These are phyloP conservation scores for Apium graveolens DNA, from an alignment of 129 eudicot genomes.

Conservation along the genomic window DNA sequence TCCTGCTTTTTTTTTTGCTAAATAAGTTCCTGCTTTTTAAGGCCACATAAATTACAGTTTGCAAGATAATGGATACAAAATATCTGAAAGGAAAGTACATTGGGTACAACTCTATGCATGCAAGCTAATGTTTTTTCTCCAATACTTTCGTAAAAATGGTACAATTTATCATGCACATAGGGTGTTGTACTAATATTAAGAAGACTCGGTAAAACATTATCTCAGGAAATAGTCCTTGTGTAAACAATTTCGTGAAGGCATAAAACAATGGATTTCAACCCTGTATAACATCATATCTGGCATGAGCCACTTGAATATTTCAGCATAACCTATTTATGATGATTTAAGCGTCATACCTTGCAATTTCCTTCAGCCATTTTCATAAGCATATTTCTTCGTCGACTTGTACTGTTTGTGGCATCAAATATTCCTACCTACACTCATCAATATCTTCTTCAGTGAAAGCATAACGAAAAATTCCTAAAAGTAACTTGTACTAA, in stretches of 20 bases:
- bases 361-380: conserved; percentile 98
- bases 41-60: not conserved
- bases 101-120: too few relatives aligned
- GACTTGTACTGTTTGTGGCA: conserved; percentile 89
- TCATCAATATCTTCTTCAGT: conserved; percentile 13
- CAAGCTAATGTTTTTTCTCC: not conserved
- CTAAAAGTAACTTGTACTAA: conserved; percentile 7
- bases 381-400: conserved; percentile 96
- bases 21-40: not conserved
- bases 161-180: not conserved
- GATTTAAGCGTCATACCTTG: conserved; percentile 48
- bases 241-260: not conserved
- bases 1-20: too few relatives aligned
- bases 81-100: not conserved
- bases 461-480: conserved; percentile 5
- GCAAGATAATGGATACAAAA: not conserved
- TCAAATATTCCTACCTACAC: conserved; percentile 94
- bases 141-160: not conserved
- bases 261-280: not conserved
- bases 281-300: not conserved
- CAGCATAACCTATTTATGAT: conserved; percentile 1
- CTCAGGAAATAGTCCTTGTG: not conserved
- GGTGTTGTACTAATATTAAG: not conserved
- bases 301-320: not conserved
- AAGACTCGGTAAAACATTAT: not conserved